Evolutionary conservation across 2,329 filamentous ascomycete genomes (phyloP).

Genomic region (Cordyceps pruinosa): DNA sequence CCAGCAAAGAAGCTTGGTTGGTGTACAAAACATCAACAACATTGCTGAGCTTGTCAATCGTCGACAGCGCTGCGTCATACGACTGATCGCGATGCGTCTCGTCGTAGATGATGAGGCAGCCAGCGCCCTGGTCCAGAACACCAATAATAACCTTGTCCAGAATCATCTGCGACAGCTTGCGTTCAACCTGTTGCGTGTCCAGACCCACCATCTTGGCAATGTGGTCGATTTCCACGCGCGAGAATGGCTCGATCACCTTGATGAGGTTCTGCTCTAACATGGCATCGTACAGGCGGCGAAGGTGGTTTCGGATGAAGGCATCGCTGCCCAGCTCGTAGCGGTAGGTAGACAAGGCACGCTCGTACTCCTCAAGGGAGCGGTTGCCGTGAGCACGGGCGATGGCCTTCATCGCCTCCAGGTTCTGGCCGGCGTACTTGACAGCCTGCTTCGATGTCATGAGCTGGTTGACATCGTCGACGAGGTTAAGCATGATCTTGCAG

Average conservation of each 20-base stretch:
- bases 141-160: constrained; percentile 98
- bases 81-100: constrained; percentile 89
- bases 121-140: constrained; percentile 93
- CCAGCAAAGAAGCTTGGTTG: constrained; percentile 91
- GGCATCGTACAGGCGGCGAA: constrained; percentile 91
- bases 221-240: constrained; percentile 91
- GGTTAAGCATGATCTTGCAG: constrained; percentile 99
- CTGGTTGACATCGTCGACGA: constrained; percentile 90
- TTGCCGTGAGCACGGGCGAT: constrained; percentile 93
- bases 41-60: constrained; percentile 93
- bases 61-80: constrained; percentile 89
- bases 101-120: constrained; percentile 94
- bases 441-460: constrained; percentile 96
- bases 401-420: constrained; percentile 97
- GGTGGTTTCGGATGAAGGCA: constrained; percentile 92
- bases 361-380: constrained; percentile 94
- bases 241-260: constrained; percentile 99
- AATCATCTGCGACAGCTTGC: constrained; percentile 99
- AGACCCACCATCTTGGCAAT: constrained; percentile 96
- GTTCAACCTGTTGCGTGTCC: constrained; percentile 93
- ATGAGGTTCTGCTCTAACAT: constrained; percentile 99
- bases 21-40: constrained; percentile 97
- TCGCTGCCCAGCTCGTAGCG: constrained; percentile 91
- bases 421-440: constrained; percentile 90
- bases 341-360: constrained; percentile 83